Conservation (phyloP, 2,329 filamentous ascomycete species). For the Sclerotinia spermophila region DNA sequence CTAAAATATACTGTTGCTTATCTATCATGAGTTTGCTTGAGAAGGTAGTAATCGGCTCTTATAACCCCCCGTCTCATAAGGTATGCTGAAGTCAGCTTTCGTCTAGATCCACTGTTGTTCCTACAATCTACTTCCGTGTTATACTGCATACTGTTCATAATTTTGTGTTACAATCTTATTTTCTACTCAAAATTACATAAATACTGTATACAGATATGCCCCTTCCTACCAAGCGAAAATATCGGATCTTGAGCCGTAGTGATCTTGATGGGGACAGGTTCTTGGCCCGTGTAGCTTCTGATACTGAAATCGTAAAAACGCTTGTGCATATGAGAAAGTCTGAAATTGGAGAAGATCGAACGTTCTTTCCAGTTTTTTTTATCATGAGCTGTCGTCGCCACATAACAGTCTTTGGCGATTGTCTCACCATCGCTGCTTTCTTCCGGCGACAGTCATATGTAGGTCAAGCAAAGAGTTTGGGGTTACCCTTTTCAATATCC, state of each 20-base stretch:
- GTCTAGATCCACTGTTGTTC: no score
- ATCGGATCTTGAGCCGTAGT: neutral
- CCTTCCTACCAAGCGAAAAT: neutral
- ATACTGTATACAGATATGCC: no score
- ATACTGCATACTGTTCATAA: neutral
- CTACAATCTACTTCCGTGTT: neutral
- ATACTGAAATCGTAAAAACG: neutral
- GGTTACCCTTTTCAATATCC: neutral
- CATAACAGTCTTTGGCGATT: neutral
- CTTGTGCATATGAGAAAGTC: neutral
- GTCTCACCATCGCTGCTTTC: neutral
- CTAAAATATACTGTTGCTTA: neutral
- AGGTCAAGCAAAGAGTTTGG: neutral
- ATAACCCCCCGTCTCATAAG: no score
- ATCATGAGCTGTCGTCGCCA: no score
- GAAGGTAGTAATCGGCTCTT: neutral
- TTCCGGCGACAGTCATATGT: neutral
- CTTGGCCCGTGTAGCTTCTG: neutral
- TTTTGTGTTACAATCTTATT: no score
- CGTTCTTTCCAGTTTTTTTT: neutral
- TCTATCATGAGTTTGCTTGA: neutral
- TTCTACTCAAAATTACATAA: no score
- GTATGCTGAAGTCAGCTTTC: conserved; percentile 5
- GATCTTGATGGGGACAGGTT: neutral
- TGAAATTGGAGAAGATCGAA: neutral